A percentile compares a stretch with the other conserved stretches of the same genome.
Conservation (phyloP, 1,284 basidiomycete species). For the Somion occarium region DNA sequence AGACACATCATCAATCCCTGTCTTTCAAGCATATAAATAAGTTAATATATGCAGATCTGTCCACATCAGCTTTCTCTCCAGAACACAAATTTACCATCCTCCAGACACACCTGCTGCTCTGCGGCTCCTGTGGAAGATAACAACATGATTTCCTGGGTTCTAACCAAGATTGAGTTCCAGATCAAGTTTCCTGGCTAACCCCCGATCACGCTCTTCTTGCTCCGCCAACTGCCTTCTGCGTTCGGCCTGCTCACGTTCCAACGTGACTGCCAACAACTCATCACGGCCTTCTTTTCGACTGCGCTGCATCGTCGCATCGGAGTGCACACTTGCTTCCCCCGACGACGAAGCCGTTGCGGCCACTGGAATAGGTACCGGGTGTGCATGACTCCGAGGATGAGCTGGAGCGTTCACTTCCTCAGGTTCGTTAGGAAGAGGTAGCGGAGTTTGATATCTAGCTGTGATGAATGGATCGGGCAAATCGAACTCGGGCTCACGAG, state of each 20-base stretch:
- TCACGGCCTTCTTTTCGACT: slow-evolving; percentile 21
- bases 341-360: not conserved
- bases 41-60: too few relatives aligned
- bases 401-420: slow-evolving; percentile 11
- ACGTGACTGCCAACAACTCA: slow-evolving; percentile 18
- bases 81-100: too few relatives aligned
- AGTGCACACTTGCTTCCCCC: not conserved
- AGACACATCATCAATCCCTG: too few relatives aligned
- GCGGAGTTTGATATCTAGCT: slow-evolving; percentile 12
- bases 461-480: slow-evolving; percentile 1
- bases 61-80: too few relatives aligned
- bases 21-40: too few relatives aligned
- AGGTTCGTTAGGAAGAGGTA: slow-evolving; percentile 16
- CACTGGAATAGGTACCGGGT: not conserved
- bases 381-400: slow-evolving; percentile 5
- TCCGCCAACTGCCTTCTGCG: slow-evolving; percentile 26
- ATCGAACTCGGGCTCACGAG: slow-evolving; percentile 13
- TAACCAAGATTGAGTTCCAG: slow-evolving; percentile 28
- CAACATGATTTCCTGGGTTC: too few relatives aligned
- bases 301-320: slow-evolving; percentile 6
- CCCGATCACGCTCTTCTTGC: slow-evolving; percentile 29
- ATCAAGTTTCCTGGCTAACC: slow-evolving; percentile 31
- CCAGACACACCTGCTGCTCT: too few relatives aligned
- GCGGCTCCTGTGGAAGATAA: too few relatives aligned
- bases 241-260: slow-evolving; percentile 35